Evolutionary conservation across 1,284 basidiomycete species (phyloP).

Genomic region (Entoloma clypeatum): DNA sequence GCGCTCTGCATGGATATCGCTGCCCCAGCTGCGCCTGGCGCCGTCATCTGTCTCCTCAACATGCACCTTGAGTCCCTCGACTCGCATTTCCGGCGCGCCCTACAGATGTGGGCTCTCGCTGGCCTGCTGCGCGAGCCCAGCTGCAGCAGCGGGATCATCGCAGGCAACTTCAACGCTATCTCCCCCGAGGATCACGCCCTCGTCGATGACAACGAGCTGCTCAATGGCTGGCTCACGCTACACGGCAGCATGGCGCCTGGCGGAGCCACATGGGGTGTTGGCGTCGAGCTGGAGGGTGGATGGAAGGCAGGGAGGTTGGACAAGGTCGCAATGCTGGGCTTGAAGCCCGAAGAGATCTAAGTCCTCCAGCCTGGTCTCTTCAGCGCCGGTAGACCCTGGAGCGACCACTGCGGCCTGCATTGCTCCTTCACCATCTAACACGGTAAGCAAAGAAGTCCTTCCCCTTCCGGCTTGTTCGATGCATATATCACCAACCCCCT

Average conservation of each 20-base stretch:
- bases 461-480: too few species aligned
- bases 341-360: slow-evolving; percentile 32
- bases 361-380: slow-evolving; percentile 33
- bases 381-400: slow-evolving; percentile 27
- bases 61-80: slow-evolving; percentile 38
- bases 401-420: slow-evolving; percentile 35
- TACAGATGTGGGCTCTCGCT: slow-evolving; percentile 34
- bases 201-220: slow-evolving; percentile 36
- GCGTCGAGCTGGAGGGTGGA: slow-evolving; percentile 24
- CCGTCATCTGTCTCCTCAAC: slow-evolving; percentile 34
- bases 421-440: slow-evolving; percentile 24
- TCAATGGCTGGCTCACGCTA: slow-evolving; percentile 40
- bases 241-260: slow-evolving; percentile 23
- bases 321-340: slow-evolving; percentile 38
- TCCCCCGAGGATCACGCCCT: slow-evolving; percentile 32
- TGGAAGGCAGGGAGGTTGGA: slow-evolving; percentile 35
- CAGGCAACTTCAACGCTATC: slow-evolving; percentile 43
- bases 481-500: too few species aligned
- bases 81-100: slow-evolving; percentile 24
- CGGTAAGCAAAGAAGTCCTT: too few species aligned
- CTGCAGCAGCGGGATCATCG: slow-evolving; percentile 37
- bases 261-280: slow-evolving; percentile 37
- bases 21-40: slow-evolving; percentile 22
- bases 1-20: slow-evolving; percentile 34
- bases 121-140: slow-evolving; percentile 35